Percentiles rank a stretch among this genome's conserved stretches.
Evolutionary conservation across 192 early-diverging fungal genomes (phyloP).

Genomic region (Coemansia guatemalensis): DNA sequence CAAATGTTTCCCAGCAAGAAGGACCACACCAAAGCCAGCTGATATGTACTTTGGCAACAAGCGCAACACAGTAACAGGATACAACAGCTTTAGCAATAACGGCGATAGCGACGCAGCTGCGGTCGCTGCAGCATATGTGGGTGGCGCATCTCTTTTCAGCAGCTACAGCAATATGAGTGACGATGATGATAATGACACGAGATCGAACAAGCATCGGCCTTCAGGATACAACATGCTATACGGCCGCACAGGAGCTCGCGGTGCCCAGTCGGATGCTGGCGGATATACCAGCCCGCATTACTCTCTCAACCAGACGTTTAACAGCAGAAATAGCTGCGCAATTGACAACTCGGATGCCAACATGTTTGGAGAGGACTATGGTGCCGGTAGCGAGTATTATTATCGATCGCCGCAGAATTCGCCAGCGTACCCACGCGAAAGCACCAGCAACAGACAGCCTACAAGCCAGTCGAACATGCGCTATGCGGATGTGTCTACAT

Average conservation of each 20-base stretch:
- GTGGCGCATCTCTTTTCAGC: conserved; percentile 28
- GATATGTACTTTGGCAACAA: conserved; percentile 23
- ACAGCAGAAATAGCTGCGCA: neutral
- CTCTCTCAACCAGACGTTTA: neutral
- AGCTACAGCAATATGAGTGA: conserved; percentile 33
- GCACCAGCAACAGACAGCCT: neutral
- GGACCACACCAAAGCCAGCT: conserved; percentile 3
- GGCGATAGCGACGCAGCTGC: conserved; percentile 39
- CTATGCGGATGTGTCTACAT: conserved; percentile 5
- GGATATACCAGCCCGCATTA: neutral
- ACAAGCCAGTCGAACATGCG: conserved; percentile 23
- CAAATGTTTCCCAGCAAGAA: neutral
- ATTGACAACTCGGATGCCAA: no score
- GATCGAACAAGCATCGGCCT: neutral
- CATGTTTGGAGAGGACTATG: neutral
- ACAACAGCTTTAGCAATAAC: conserved; percentile 15
- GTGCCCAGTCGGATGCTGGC: neutral
- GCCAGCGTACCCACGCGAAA: neutral
- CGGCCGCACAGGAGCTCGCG: neutral
- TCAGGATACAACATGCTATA: neutral
- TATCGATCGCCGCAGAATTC: neutral
- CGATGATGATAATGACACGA: conserved; percentile 22
- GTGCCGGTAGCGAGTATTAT: neutral
- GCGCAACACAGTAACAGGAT: conserved; percentile 8
- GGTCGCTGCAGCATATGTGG: conserved; percentile 38